Base-by-base conservation (phyloP, 495 filamentous ascomycete species). In the Endocarpon pusillum region DNA sequence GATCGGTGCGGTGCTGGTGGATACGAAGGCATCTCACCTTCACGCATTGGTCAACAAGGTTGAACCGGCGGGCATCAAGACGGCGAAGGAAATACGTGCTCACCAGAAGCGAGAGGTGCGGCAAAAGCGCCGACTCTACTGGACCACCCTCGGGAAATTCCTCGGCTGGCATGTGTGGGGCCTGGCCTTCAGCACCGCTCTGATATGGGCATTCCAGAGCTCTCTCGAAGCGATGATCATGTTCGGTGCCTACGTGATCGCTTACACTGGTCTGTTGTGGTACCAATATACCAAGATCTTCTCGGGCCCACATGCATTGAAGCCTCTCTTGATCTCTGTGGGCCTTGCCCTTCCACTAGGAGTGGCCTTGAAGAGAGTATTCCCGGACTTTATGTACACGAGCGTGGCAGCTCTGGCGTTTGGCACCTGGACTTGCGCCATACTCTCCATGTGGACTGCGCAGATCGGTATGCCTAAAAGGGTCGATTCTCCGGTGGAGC, bases 231-330 rank as follows among this genome's bases (percentile, higher is more conserved):
- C 58, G 4, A 57, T 61, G 43, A 55, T 58, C 32, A 60, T 69
- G 43, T 74, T 66, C 44, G 52, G 64, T 10, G 35, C 60, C 3
- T 72, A 73, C 34, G 51, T 71, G 2, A 47, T 58, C 12, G 55
- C 69, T 21, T 74, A 74, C 45, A 66, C 66, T 8, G 69, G 69
- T 19, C 48, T 73, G 32, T 55, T 72, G 23, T 69, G 65, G 55
- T 71, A 71, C 38, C 67, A 73, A 45, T 73, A 71, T 47, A 71
- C 66, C 40, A 67, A 67, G 35, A 69, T 74, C 31, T 74, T 71
- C 44, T 55, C 62, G 11, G 69, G 67, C 1, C 59, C 64, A 10
- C 55, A 67, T 30, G 67, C 66, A 1, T 45, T 69, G 21, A 64
- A 61, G 35, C 63, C 67, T 0, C 51, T 73, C 16, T 35, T 69